Evolutionary conservation across 2,329 filamentous ascomycete species (phyloP), one percentile per base, ranked within the genome.

Genomic region (Phialophora verrucosa): DNA sequence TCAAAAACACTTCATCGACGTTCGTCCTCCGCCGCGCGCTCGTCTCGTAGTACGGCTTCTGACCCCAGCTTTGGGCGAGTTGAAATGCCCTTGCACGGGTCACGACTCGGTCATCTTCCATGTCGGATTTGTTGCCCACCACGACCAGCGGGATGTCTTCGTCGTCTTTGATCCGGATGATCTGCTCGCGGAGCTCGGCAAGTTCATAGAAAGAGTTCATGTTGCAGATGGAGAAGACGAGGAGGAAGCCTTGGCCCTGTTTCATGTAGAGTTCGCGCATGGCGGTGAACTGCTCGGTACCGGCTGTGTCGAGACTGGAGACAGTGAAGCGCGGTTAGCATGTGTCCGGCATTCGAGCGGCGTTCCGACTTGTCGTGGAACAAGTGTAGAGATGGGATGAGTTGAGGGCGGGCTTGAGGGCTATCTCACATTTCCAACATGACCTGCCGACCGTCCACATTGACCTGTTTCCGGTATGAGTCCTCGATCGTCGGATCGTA

Each of bases 161-260:
- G 78, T 94, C 91, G 77, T 93, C 91, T 80, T 96, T 96, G 80
- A 96, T 94, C 67, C 92, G 91, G 67, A 93, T 90, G 70, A 97
- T 96, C 78, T 96, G 92, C 75, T 96, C 92, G 59, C 92, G 90
- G 50, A 97, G 84, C 73, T 91, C 90, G 72, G 87, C 85, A 32
- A 97, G 85, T 78, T 97, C 92, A 73, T 88, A 86, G 49, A 97
- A 84, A n/a, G 92, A 96, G 38, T 91, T 91, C 68, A 86, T 83
- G 68, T 91, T 95, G 20, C 92, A 94, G 75, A 96, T 96, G 79
- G 91, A 94, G 81, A 96, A 97, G 65, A 96, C 93, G 44, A 97
- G 85, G 63, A 97, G 86, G 77, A 97, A 97, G 0, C 93, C 92
- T 80, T 96, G 92, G 63, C 92, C 92, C 47, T 92, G 91, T 77